A percentile compares a stretch with the other conserved stretches of the same genome.
These are phyloP conservation scores for Balansia obtecta DNA, from an alignment of 2,329 filamentous ascomycete species.

Conservation along the genomic window DNA sequence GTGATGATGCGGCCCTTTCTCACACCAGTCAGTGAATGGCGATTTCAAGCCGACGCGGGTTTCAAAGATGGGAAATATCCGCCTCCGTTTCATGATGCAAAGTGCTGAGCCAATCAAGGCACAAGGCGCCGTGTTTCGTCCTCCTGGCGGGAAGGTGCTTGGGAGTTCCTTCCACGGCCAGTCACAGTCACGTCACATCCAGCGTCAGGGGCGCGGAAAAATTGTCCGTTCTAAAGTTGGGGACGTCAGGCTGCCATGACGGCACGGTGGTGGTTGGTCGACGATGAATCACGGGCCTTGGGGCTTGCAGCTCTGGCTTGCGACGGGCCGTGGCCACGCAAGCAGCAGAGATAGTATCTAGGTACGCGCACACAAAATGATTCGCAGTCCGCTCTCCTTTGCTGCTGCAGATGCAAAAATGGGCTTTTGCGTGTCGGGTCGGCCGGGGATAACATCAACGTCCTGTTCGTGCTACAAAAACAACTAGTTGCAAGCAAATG, in stretches of 20 bases:
- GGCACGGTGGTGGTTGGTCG: neutral
- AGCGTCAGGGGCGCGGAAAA: neutral
- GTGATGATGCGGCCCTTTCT: too few relatives aligned
- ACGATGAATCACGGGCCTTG: neutral
- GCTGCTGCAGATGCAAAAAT: neutral
- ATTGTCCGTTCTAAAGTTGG: neutral
- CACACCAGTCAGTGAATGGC: neutral
- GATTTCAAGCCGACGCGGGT: neutral
- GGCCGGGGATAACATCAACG: too few relatives aligned
- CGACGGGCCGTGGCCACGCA: neutral
- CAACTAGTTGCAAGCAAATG: neutral
- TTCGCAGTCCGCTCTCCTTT: neutral
- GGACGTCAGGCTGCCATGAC: neutral
- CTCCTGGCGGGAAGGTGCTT: neutral
- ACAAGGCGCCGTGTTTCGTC: neutral
- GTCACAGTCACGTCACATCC: neutral
- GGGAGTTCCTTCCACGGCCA: neutral
- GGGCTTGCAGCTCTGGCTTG: neutral
- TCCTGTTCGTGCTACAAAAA: neutral
- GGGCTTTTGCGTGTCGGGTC: neutral
- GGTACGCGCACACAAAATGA: neutral
- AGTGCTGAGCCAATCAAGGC: neutral
- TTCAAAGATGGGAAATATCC: neutral
- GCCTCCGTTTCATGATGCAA: conserved; percentile 1
- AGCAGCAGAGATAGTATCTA: too few relatives aligned